Evolutionary conservation across 2,329 filamentous ascomycete genomes (phyloP).

Genomic region (Ophiostoma tasmaniense): DNA sequence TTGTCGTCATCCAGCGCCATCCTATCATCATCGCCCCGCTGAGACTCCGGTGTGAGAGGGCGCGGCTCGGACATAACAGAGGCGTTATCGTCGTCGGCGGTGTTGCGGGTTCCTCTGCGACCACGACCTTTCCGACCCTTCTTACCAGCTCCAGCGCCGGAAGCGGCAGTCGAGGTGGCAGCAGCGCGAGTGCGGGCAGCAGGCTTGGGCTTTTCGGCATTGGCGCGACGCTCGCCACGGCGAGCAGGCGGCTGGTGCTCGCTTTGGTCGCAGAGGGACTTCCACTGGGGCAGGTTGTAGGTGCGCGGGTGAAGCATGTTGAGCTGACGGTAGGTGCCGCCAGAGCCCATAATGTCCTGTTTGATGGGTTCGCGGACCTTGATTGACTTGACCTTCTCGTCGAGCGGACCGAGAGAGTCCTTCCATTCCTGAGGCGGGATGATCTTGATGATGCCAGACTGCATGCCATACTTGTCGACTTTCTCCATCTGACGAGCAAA

Average conservation of each 20-base stretch:
- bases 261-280: conserved; percentile 82
- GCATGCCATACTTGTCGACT: conserved; percentile 92
- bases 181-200: conserved; percentile 32
- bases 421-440: conserved; percentile 92
- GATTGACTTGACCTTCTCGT: conserved; percentile 83
- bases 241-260: conserved; percentile 91
- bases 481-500: conserved; percentile 53
- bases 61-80: conserved; percentile 37
- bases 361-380: conserved; percentile 95
- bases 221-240: conserved; percentile 69
- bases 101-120: conserved; percentile 31
- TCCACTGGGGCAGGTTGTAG: conserved; percentile 96
- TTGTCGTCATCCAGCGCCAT: conserved; percentile 24
- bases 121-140: conserved; percentile 24
- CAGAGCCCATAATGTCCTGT: conserved; percentile 93
- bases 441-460: conserved; percentile 92
- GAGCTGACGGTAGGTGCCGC: conserved; percentile 91
- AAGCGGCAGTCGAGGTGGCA: conserved; percentile 11
- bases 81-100: conserved; percentile 32
- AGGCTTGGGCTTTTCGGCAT: conserved; percentile 44
- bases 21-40: conserved; percentile 21
- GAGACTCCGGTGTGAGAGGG: conserved; percentile 52
- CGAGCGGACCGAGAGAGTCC: conserved; percentile 65
- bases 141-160: conserved; percentile 16
- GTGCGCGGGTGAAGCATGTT: conserved; percentile 94